phyloP scores from a whole-genome alignment of 164 flowering plant species.

The Dillenia turbinata region DNA sequence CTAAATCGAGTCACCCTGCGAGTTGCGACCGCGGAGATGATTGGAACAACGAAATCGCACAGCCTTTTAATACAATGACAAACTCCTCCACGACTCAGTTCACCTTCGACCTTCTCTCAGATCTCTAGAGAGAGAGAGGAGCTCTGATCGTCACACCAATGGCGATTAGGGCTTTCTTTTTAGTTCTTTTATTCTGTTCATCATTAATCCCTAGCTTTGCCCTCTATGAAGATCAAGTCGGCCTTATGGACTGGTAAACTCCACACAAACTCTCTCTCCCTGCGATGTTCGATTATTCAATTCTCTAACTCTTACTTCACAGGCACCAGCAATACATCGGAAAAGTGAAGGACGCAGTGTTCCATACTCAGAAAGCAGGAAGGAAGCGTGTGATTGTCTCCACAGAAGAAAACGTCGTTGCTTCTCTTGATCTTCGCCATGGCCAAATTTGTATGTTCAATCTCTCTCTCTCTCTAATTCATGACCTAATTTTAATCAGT shows the following conservation, averaged over 20 bases:
- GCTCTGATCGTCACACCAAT: constrained; percentile 30
- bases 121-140: background rate
- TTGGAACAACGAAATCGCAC: no score
- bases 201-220: constrained; percentile 26
- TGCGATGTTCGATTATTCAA: background rate
- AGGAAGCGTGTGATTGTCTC: constrained; percentile 91
- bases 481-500: background rate
- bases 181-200: constrained; percentile 29
- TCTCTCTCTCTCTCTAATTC: background rate
- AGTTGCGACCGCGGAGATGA: no score
- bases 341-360: constrained; percentile 87
- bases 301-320: constrained; percentile 3
- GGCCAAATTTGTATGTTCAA: constrained; percentile 78
- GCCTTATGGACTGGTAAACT: constrained; percentile 81
- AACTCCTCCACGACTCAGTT: no score
- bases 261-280: background rate
- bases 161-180: constrained; percentile 52
- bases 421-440: constrained; percentile 91
- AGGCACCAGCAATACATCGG: constrained; percentile 96
- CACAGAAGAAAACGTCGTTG: constrained; percentile 91
- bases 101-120: no score
- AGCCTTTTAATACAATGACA: no score
- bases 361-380: constrained; percentile 86
- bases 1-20: no score
- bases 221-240: constrained; percentile 90